Evolutionary conservation across 345 rosid species (phyloP).

Genomic region (Populus ilicifolia): DNA sequence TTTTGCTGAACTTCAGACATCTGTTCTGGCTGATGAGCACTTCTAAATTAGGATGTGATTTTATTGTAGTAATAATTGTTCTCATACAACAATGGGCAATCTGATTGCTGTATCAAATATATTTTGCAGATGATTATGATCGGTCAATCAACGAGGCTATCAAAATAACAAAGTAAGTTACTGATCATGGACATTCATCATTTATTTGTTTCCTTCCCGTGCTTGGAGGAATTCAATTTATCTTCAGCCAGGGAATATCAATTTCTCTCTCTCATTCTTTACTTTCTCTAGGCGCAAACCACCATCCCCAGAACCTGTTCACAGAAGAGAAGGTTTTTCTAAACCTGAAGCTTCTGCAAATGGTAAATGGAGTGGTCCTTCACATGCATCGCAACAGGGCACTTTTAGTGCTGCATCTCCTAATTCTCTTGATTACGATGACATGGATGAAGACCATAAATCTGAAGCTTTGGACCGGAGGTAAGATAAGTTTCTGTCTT

Average conservation of each 20-base stretch:
- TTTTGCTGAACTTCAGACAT: background rate
- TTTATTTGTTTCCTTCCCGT: background rate
- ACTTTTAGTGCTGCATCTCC: constrained; percentile 50
- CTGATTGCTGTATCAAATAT: constrained; percentile 13
- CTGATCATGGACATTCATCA: constrained; percentile 1
- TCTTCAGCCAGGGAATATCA: background rate
- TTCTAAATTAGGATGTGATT: background rate
- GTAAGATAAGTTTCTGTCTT: constrained; percentile 32
- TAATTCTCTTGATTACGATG: constrained; percentile 65
- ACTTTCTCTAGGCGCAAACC: constrained; percentile 55
- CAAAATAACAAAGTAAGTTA: constrained; percentile 78
- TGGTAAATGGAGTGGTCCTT: constrained; percentile 59
- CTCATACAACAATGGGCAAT: background rate
- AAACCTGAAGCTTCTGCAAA: constrained; percentile 69
- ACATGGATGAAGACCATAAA: constrained; percentile 51
- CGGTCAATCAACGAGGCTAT: constrained; percentile 97
- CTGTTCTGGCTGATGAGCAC: background rate
- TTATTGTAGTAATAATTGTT: background rate
- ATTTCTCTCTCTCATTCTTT: background rate
- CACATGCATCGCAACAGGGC: constrained; percentile 39
- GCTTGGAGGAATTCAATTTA: background rate
- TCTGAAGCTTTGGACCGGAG: constrained; percentile 64
- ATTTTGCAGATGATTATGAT: constrained; percentile 93
- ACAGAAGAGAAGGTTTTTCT: constrained; percentile 54
- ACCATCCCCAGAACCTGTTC: constrained; percentile 71